These are phyloP conservation scores for Athelia sp. DNA, from an alignment of 1,284 basidiomycete genomes.

Conservation along the genomic window DNA sequence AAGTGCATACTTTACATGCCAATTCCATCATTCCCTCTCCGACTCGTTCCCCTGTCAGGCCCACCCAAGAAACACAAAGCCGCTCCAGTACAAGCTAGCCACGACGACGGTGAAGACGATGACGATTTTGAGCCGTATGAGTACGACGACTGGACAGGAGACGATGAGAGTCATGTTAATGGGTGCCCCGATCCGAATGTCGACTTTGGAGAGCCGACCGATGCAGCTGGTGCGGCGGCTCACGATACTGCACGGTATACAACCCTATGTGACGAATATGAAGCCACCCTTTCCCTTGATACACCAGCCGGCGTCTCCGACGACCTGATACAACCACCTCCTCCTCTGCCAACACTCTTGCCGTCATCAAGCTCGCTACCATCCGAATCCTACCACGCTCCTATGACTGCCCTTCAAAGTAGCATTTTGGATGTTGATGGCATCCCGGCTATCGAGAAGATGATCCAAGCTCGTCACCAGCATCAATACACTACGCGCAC, in stretches of 20 bases:
- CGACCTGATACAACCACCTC: not conserved
- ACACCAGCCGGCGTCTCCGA: not conserved
- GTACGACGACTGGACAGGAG: not conserved
- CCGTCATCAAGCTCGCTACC: not conserved
- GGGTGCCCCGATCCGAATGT: not conserved
- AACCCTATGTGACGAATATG: not conserved
- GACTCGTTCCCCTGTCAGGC: not conserved
- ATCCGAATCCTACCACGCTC: not conserved
- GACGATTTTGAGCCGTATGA: not conserved
- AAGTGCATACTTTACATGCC: slow-evolving; percentile 12
- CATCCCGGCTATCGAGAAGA: not conserved
- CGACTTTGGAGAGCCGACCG: not conserved
- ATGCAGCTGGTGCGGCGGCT: not conserved
- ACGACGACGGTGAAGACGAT: not conserved
- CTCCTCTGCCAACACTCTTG: not conserved
- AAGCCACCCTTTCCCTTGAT: not conserved
- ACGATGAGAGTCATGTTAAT: not conserved
- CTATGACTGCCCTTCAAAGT: not conserved
- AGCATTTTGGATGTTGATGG: no score
- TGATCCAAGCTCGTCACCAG: not conserved
- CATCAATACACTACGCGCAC: not conserved
- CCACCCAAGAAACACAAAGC: not conserved
- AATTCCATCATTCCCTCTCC: not conserved
- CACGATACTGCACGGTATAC: not conserved
- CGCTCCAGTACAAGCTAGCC: not conserved